Evolutionary conservation across 2,329 filamentous ascomycete genomes (phyloP).

Genomic region (Didymella pinodella): DNA sequence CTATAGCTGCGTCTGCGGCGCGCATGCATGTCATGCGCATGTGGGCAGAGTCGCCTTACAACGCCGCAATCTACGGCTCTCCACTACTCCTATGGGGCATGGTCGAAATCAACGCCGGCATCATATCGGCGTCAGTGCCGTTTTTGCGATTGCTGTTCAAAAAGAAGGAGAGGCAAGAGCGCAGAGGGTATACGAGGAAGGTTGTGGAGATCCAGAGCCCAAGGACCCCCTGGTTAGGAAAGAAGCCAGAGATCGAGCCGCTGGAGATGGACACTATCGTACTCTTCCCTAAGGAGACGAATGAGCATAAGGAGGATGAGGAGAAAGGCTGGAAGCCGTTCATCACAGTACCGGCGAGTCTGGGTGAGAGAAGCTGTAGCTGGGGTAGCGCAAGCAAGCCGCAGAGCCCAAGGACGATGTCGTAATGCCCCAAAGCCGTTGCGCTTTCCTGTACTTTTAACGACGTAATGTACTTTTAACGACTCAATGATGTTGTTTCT

Average conservation of each 20-base stretch:
- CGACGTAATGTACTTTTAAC: neutral
- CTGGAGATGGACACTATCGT: conserved; percentile 33
- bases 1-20: conserved; percentile 47
- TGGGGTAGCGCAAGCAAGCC: conserved; percentile 33
- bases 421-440: neutral
- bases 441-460: neutral
- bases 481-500: neutral
- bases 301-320: conserved; percentile 21
- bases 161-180: conserved; percentile 28
- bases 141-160: conserved; percentile 54
- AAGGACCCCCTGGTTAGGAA: conserved; percentile 12
- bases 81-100: conserved; percentile 56
- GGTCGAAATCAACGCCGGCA: conserved; percentile 58
- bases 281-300: conserved; percentile 21
- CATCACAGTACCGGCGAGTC: conserved; percentile 45
- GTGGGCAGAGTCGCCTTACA: conserved; percentile 49
- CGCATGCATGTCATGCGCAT: conserved; percentile 49
- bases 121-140: conserved; percentile 57
- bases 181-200: conserved; percentile 14
- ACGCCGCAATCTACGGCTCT: conserved; percentile 43
- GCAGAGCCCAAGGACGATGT: conserved; percentile 17
- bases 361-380: conserved; percentile 35
- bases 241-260: conserved; percentile 26
- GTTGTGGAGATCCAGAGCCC: conserved; percentile 27
- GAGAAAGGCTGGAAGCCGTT: conserved; percentile 43